Evolutionary conservation across 495 filamentous ascomycete species (phyloP), one percentile per base, ranked within the genome.

Genomic region (Staphylotrichum tortipilum): DNA sequence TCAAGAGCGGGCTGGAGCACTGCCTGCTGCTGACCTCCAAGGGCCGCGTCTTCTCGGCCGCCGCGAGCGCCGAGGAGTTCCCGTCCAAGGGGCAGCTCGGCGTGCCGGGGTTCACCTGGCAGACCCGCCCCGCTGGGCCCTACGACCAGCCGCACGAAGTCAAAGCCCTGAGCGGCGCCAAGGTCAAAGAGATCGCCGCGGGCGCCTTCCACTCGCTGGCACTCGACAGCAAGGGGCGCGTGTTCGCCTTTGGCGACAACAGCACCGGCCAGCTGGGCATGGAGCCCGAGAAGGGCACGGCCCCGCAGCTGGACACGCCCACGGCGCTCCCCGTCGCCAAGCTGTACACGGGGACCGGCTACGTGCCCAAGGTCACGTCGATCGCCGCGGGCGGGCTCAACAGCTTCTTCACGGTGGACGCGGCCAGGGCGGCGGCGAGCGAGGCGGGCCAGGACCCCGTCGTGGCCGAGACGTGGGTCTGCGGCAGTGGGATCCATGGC

Each of bases 161-260:
- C 2, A 37, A 49, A 2, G 59, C 47, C 3, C 76, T 80, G 1
- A 78, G 77, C 36, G 82, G 79, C 4, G 78, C 47, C 28, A 66
- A 63, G 4, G 80, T 94, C 33, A 65, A 70, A 7, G 72, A 84
- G 42, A 81, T 97, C 49, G 89, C 91, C 0, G 64, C 88, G 10
- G 92, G 92, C 23, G 89, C 95, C 61, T 83, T 84, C 54, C 92
- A 98, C 65, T 91, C 89, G 22, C 68, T 95, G 10, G 84, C 75
- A 1, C 72, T 88, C 15, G 86, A 89, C 58, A 75, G 72, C 22
- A 68, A 85, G 36, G 92, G 92, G 31, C 74, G 77, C 21, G 75
- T 89, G n/a, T 95, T 89, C 64, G 72, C 80, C 22, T 98, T 95
- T 65, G 92, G 92, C 18, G 89, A 95, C 61, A 97, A 97, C 64